Conservation (phyloP, 345 rosid species). For the Eucalyptus viminalis region DNA sequence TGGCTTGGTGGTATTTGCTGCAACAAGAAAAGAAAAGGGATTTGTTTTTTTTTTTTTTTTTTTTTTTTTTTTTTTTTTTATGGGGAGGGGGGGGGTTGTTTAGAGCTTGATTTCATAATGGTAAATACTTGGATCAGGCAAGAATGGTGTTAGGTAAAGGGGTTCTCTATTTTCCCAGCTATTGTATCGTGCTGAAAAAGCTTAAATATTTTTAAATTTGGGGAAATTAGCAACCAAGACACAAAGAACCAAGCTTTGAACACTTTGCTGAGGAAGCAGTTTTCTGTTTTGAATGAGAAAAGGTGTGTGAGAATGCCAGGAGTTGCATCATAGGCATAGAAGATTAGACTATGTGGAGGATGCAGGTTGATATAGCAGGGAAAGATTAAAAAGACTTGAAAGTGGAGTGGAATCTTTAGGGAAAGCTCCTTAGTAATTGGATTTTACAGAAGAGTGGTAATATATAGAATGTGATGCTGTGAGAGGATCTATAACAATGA, state of each 20-base stretch:
- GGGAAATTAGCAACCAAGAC: background rate
- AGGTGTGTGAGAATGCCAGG: background rate
- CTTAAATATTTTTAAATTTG: background rate
- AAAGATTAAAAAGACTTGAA: background rate
- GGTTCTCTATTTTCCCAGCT: background rate
- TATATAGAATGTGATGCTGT: background rate
- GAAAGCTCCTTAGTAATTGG: background rate
- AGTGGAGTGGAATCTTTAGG: background rate
- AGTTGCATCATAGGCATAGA: background rate
- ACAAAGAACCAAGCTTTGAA: background rate
- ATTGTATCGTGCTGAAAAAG: background rate
- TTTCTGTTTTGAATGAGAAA: background rate
- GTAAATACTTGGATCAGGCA: background rate
- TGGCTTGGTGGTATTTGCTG: background rate
- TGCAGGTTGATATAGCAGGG: background rate
- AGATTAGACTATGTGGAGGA: background rate
- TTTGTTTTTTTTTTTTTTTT: too few relatives aligned
- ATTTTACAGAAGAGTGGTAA: background rate
- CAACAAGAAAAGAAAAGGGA: background rate
- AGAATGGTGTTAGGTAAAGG: background rate
- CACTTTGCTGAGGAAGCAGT: background rate
- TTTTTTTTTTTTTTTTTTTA: too few relatives aligned
- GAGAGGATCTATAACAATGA: background rate
- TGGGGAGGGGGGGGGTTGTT: background rate
- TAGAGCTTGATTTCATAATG: background rate